phyloP scores from a whole-genome alignment of 2,329 filamentous ascomycete genomes.

The Grosmannia serpens region DNA sequence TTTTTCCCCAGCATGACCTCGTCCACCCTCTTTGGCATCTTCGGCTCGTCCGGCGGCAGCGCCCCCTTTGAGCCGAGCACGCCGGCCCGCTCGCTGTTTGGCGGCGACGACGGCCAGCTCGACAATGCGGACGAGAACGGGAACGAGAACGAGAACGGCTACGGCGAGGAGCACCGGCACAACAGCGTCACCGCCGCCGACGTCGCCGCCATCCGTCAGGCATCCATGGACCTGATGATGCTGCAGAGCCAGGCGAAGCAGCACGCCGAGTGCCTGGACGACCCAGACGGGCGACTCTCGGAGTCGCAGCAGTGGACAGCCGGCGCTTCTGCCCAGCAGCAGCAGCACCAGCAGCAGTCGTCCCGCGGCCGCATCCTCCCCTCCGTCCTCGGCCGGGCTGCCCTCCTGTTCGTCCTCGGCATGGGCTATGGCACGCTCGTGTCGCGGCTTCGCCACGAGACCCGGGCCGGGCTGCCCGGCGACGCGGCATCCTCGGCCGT shows the following conservation, averaged over 20 bases:
- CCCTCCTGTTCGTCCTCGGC: constrained; percentile 66
- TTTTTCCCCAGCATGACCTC: constrained; percentile 80
- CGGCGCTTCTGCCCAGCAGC: not conserved
- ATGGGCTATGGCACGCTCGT: constrained; percentile 75
- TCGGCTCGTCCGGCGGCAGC: constrained; percentile 43
- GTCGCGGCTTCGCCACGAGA: constrained; percentile 61
- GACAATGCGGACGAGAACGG: not conserved
- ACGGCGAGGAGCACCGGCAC: not conserved
- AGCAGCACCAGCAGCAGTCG: not conserved
- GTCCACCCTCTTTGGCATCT: constrained; percentile 86
- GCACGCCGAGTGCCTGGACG: not conserved
- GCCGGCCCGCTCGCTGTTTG: constrained; percentile 27
- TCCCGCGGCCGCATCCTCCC: constrained; percentile 24
- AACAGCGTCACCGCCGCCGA: not conserved
- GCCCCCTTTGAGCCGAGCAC: constrained; percentile 40
- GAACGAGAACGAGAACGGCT: not conserved
- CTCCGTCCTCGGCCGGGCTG: constrained; percentile 44
- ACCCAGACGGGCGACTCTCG: not conserved
- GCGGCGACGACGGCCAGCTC: not conserved
- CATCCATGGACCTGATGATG: constrained; percentile 10
- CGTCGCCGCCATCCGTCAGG: constrained; percentile 10
- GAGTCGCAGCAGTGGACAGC: not conserved
- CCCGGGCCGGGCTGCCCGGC: constrained; percentile 23
- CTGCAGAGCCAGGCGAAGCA: constrained; percentile 8
- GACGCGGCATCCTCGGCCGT: not conserved